Conservation (phyloP, 2,329 filamentous ascomycete species). For the Nothopassalora personata region DNA sequence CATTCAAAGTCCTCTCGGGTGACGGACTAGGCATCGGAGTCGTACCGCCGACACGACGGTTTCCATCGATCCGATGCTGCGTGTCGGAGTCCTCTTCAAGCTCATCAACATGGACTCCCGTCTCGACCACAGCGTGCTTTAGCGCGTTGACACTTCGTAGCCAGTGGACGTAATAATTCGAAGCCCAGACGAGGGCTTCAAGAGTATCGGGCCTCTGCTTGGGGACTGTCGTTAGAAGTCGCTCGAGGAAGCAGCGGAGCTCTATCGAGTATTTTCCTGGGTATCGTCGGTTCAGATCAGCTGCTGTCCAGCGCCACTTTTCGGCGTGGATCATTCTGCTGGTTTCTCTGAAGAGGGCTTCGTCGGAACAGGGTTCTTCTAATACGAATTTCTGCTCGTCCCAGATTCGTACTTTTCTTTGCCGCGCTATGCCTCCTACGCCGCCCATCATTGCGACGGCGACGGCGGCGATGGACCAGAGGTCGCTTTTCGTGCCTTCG, state of each 20-base stretch:
- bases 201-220: neutral
- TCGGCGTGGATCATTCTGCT: neutral
- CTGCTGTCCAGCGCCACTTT: neutral
- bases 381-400: neutral
- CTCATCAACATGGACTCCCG: neutral
- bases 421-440: neutral
- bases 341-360: neutral
- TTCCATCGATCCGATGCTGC: neutral
- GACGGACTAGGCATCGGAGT: neutral
- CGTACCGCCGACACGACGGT: neutral
- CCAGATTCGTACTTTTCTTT: neutral
- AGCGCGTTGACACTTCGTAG: neutral
- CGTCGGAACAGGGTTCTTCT: neutral
- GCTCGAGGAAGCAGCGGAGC: neutral
- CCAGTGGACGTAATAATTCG: neutral
- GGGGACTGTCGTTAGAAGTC: neutral
- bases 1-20: neutral
- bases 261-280: neutral
- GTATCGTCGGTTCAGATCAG: neutral
- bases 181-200: neutral
- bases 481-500: constrained; percentile 5
- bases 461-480: constrained; percentile 15
- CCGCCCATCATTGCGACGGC: constrained; percentile 14
- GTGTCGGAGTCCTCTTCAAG: neutral
- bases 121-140: neutral